Base-by-base conservation (phyloP, 257 asterid genomes). In the Forsythia viridissima region DNA sequence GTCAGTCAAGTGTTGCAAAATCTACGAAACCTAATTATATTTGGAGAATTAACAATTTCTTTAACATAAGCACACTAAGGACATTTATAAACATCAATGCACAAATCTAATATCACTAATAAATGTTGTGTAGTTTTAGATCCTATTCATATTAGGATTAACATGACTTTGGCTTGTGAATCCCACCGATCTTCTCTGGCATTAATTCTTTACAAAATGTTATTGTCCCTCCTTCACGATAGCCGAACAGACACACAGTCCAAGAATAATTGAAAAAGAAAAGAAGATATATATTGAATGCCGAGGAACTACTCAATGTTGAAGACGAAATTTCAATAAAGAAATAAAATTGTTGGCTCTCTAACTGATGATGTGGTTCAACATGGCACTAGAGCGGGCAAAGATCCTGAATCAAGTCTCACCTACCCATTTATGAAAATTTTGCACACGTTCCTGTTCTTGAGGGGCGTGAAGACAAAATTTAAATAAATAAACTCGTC, bases 1-100 rank as follows among this genome's bases (percentile, higher is more conserved):
- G 65, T 73, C 52, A 72, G 65, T 73, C 52, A 72, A 77, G 16
- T 73, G 43, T 12, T 61, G 77, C 44, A 72, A 52, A 70, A 61
- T 61, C 38, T 18, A 59, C 12, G 37, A 20, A n/a, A 21, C 67
- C 36, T 59, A 18, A 18, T 57, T 20, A 59, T 59, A 3, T 63
- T 21, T 63, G 11, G 5, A 57, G 10, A 30, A 30, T 61, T 21
- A 61, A 61, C 69, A 61, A 3, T 61, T 61, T 61, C 69, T 61
- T 3, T n/a, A 9, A 61, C 69, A 61, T 61, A 24, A 61, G 15
- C 39, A 24, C 38, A 10, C 69, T 30, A 16, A 63, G n/a, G 39
- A 21, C n/a, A 30, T 59, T 0, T 59, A 2, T 0, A 20, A n/a
- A 6, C 12, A 59, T 20, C 2, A 20, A 59, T 59, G 30, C 36